Percentiles rank a stretch among this genome's conserved stretches.
These are phyloP conservation scores for Usnea hakonensis DNA, from an alignment of 495 filamentous ascomycete genomes.

Conservation along the genomic window DNA sequence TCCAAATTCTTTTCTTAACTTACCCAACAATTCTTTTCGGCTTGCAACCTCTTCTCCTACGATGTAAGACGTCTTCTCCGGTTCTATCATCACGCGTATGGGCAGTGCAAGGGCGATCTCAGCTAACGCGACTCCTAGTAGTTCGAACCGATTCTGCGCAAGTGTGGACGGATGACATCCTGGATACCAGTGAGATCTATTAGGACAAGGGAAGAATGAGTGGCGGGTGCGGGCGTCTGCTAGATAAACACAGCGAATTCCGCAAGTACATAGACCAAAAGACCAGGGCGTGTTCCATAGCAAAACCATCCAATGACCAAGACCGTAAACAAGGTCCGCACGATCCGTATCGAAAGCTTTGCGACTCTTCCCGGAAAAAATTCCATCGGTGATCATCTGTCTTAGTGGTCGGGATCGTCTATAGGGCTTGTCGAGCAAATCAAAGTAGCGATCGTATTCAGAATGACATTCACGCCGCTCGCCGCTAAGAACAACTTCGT, in stretches of 20 bases:
- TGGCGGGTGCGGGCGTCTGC: neutral
- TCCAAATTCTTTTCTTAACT: neutral
- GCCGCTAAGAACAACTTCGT: neutral
- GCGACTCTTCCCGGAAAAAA: neutral
- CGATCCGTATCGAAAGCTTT: neutral
- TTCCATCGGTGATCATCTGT: neutral
- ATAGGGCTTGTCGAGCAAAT: neutral
- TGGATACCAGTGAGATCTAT: neutral
- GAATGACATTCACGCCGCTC: neutral
- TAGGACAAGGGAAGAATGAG: neutral
- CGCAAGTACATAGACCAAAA: neutral
- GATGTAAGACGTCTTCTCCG: neutral
- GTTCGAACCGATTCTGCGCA: neutral
- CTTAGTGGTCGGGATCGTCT: neutral
- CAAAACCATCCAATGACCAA: neutral
- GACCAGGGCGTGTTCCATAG: neutral
- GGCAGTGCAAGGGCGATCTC: neutral
- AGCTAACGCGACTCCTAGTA: neutral
- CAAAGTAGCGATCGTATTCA: neutral
- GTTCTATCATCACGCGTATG: neutral
- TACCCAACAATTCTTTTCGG: neutral
- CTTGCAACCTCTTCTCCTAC: neutral
- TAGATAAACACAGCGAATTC: neutral
- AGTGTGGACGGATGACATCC: neutral
- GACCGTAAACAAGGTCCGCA: neutral